Evolutionary conservation across 345 rosid genomes (phyloP).

Genomic region (Barbarea vulgaris): DNA sequence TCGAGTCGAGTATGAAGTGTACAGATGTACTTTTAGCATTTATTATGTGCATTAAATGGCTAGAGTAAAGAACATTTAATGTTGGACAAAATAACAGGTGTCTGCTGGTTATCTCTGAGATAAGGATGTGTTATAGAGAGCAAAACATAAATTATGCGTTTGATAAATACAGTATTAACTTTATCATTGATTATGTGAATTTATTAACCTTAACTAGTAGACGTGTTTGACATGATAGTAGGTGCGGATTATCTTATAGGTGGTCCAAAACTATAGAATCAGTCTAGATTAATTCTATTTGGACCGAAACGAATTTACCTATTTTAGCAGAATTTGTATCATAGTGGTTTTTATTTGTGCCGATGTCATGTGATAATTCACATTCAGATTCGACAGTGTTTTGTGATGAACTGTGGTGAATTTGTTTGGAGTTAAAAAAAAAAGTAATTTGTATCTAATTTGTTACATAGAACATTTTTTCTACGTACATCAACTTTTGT

Average conservation of each 20-base stretch:
- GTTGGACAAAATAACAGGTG: slow-evolving; percentile 22
- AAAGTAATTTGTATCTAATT: not conserved
- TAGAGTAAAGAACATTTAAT: slow-evolving; percentile 6
- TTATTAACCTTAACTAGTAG: not conserved
- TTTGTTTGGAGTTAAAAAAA: not conserved
- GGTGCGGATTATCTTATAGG: not conserved
- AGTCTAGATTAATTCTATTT: not conserved
- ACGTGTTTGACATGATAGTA: slow-evolving; percentile 12
- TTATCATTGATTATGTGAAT: not conserved
- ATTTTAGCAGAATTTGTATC: no score
- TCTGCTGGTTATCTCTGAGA: slow-evolving; percentile 23
- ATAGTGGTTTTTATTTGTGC: no score
- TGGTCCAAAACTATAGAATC: not conserved
- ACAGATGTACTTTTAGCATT: slow-evolving; percentile 15
- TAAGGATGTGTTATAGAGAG: not conserved
- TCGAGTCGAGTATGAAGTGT: not conserved
- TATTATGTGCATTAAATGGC: slow-evolving; percentile 23
- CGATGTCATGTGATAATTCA: not conserved
- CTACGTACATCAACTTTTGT: not conserved
- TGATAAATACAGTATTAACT: slow-evolving; percentile 14
- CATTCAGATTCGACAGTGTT: not conserved
- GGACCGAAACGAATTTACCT: no score
- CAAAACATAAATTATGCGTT: slow-evolving; percentile 10
- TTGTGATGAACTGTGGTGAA: not conserved
- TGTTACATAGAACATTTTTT: not conserved